These are phyloP conservation scores for Parasitella parasitica DNA, from an alignment of 371 early-diverging fungal species.

Conservation along the genomic window DNA sequence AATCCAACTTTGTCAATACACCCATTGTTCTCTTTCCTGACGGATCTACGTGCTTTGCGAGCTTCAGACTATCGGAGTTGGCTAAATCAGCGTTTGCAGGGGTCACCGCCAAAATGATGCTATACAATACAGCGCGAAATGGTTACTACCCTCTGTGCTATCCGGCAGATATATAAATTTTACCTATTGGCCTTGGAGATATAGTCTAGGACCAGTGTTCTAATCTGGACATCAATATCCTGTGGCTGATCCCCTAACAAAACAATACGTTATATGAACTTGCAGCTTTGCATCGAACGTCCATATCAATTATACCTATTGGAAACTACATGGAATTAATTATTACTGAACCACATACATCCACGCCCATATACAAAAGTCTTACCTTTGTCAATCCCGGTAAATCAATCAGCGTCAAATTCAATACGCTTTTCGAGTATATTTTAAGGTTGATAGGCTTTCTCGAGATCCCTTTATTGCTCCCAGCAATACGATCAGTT, in stretches of 20 bases:
- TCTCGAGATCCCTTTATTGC: constrained; percentile 82
- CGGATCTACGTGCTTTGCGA: constrained; percentile 90
- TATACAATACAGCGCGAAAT: too few relatives aligned
- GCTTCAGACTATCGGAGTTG: constrained; percentile 92
- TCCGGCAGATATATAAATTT: too few relatives aligned
- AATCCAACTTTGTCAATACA: constrained; percentile 91
- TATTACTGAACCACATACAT: background rate
- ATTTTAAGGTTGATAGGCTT: constrained; percentile 90
- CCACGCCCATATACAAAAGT: background rate
- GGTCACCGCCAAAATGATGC: constrained; percentile 91
- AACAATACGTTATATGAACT: background rate
- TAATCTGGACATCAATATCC: constrained; percentile 87
- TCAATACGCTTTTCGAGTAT: constrained; percentile 79
- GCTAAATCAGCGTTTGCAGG: constrained; percentile 92
- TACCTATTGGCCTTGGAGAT: constrained; percentile 84
- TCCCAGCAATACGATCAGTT: constrained; percentile 83
- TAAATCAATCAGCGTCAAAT: constrained; percentile 90
- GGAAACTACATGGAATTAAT: constrained; percentile 31
- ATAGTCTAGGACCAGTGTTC: constrained; percentile 81
- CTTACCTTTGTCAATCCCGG: constrained; percentile 91
- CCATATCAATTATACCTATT: constrained; percentile 39
- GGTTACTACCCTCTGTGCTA: too few relatives aligned
- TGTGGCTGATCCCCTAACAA: constrained; percentile 80
- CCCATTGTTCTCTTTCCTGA: constrained; percentile 85
- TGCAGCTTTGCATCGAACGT: background rate